phyloP scores from a whole-genome alignment of 352 stramenopile genomes.

The Hyaloperonospora arabidopsidis region DNA sequence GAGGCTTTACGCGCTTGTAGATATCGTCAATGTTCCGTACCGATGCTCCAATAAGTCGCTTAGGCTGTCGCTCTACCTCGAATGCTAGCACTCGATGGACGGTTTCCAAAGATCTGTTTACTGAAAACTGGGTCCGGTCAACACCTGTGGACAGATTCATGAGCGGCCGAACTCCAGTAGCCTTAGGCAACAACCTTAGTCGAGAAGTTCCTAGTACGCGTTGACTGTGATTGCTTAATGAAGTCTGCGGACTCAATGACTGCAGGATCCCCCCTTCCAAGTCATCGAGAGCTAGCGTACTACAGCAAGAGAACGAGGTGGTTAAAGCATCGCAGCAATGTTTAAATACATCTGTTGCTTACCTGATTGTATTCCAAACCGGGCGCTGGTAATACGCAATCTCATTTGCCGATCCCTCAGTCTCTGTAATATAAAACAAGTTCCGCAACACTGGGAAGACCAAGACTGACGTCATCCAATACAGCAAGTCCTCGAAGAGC shows the following conservation, averaged over 20 bases:
- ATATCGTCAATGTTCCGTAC: slow-evolving; percentile 69
- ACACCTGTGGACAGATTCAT: slow-evolving; percentile 60
- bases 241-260: slow-evolving; percentile 10
- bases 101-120: slow-evolving; percentile 54
- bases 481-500: slow-evolving; percentile 36
- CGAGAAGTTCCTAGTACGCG: slow-evolving; percentile 41
- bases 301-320: slow-evolving; percentile 13
- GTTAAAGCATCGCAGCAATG: neutral
- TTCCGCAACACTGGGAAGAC: slow-evolving; percentile 54
- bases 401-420: slow-evolving; percentile 58
- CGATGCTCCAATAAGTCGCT: slow-evolving; percentile 44
- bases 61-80: slow-evolving; percentile 48
- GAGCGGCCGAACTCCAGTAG: slow-evolving; percentile 54
- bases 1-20: slow-evolving; percentile 37
- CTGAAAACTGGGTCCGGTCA: slow-evolving; percentile 26
- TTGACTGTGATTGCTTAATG: slow-evolving; percentile 1
- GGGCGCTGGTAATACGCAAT: slow-evolving; percentile 58
- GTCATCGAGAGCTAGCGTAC: slow-evolving; percentile 39
- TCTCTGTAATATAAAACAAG: slow-evolving; percentile 71
- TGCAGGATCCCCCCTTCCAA: slow-evolving; percentile 40
- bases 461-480: slow-evolving; percentile 36
- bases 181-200: slow-evolving; percentile 60
- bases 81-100: slow-evolving; percentile 54
- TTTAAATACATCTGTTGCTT: neutral
- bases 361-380: slow-evolving; percentile 60